phyloP scores from a whole-genome alignment of 306 rosid genomes.

The Amphicarpaea edgeworthii region DNA sequence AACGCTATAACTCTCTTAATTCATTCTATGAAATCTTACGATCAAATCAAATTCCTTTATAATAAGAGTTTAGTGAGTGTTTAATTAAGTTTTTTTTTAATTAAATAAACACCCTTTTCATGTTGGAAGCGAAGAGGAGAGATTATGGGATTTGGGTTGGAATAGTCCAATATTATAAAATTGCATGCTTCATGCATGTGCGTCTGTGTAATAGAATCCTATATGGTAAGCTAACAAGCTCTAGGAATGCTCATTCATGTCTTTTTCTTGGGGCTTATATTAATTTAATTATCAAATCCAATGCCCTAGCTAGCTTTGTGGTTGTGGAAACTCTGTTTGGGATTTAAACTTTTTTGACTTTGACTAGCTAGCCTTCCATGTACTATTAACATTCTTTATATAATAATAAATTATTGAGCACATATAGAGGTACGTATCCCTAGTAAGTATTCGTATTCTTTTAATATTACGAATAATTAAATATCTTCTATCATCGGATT shows the following conservation, averaged over 20 bases:
- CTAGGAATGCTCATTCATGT: slow-evolving; percentile 77
- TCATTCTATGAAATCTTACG: neutral
- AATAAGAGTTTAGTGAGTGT: neutral
- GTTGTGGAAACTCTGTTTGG: slow-evolving; percentile 61
- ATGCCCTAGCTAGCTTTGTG: slow-evolving; percentile 56
- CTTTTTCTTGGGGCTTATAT: slow-evolving; percentile 51
- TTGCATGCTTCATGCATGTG: slow-evolving; percentile 62
- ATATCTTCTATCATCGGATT: neutral
- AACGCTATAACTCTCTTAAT: neutral
- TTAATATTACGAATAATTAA: neutral
- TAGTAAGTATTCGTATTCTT: neutral
- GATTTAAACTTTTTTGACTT: slow-evolving; percentile 81
- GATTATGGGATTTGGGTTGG: slow-evolving; percentile 37
- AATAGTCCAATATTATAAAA: slow-evolving; percentile 47
- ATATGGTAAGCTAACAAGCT: slow-evolving; percentile 58
- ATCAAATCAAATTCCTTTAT: neutral
- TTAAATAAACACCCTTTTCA: neutral
- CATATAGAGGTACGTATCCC: neutral
- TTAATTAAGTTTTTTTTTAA: neutral
- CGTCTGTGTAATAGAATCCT: slow-evolving; percentile 64
- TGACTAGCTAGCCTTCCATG: slow-evolving; percentile 50
- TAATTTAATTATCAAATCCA: slow-evolving; percentile 57
- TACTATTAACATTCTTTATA: slow-evolving; percentile 8
- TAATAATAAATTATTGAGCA: neutral
- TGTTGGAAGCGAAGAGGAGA: slow-evolving; percentile 8